phyloP scores from a whole-genome alignment of 495 filamentous ascomycete genomes.

The Aspergillus baeticus region DNA sequence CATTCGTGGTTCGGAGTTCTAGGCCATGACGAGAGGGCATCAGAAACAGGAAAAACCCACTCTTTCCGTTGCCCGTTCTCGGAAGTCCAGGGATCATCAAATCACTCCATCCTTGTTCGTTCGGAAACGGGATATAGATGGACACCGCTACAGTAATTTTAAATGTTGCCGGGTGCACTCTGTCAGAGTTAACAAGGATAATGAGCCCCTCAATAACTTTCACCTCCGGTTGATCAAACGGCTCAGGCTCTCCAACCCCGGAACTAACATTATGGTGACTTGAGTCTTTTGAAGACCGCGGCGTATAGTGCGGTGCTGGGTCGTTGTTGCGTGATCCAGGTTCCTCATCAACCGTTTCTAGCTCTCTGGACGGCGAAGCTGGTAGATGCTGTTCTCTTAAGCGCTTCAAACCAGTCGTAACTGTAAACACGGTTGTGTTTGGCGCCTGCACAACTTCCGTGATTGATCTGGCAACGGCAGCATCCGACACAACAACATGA shows the following conservation, averaged over 20 bases:
- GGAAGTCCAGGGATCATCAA: slow-evolving; percentile 35
- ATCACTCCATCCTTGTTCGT: slow-evolving; percentile 29
- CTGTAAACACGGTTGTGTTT: neutral
- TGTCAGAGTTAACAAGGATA: slow-evolving; percentile 17
- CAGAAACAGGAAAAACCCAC: slow-evolving; percentile 33
- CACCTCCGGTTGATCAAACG: slow-evolving; percentile 18
- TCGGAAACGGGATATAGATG: slow-evolving; percentile 18
- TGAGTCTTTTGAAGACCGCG: neutral
- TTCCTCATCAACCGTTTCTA: neutral
- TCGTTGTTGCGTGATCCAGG: neutral
- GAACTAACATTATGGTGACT: neutral
- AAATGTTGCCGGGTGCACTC: slow-evolving; percentile 19
- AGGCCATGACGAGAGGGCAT: slow-evolving; percentile 28
- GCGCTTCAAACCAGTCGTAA: neutral
- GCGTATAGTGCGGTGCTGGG: neutral
- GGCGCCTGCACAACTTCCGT: neutral
- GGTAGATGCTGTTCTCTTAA: neutral
- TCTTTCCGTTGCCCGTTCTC: slow-evolving; percentile 18
- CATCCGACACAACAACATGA: neutral
- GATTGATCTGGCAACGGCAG: neutral
- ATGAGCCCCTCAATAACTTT: slow-evolving; percentile 22
- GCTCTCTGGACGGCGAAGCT: neutral
- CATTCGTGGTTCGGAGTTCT: slow-evolving; percentile 33
- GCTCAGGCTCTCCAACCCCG: neutral
- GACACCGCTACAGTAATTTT: slow-evolving; percentile 22